A percentile compares a stretch with the other conserved stretches of the same genome.
Conservation (phyloP, 1,284 basidiomycete genomes). For the Caloboletus firmus region DNA sequence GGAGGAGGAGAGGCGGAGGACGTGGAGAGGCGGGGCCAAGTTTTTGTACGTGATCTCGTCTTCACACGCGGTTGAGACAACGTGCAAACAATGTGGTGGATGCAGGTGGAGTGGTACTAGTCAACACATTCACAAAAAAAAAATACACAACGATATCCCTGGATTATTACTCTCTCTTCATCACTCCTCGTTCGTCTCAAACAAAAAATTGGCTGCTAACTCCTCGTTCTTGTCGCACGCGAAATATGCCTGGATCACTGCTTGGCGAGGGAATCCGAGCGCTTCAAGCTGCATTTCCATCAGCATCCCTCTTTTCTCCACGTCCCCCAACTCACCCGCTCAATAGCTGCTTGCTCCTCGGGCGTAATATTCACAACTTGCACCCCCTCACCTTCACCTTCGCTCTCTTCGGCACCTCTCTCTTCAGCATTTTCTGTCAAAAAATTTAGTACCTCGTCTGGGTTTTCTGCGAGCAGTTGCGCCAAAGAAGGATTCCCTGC, state of each 20-base stretch:
- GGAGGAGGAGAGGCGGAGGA: conserved; percentile 20
- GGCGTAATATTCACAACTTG: conserved; percentile 77
- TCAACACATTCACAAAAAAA: conserved; percentile 6
- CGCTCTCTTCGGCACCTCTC: conserved; percentile 47
- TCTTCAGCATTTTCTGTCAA: conserved; percentile 39
- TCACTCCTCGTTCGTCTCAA: conserved; percentile 65
- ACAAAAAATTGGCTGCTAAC: conserved; percentile 88
- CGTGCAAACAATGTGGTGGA: conserved; percentile 33
- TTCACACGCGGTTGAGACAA: conserved; percentile 34
- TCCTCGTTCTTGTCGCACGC: conserved; percentile 96
- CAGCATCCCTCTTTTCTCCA: conserved; percentile 2
- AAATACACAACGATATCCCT: background rate
- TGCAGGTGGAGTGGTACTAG: background rate
- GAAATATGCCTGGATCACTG: conserved; percentile 83
- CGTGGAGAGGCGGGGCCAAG: conserved; percentile 20
- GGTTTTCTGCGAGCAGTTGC: conserved; percentile 65
- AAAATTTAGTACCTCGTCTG: conserved; percentile 66
- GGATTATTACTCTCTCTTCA: background rate
- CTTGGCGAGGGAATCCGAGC: conserved; percentile 81
- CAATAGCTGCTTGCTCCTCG: conserved; percentile 85
- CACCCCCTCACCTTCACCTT: conserved; percentile 30
- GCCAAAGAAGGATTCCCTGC: conserved; percentile 73
- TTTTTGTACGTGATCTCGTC: conserved; percentile 37
- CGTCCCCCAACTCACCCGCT: conserved; percentile 59
- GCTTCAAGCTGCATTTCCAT: conserved; percentile 61